These are phyloP conservation scores for Lithospermum erythrorhizon DNA, from an alignment of 257 asterid species.

Conservation along the genomic window DNA sequence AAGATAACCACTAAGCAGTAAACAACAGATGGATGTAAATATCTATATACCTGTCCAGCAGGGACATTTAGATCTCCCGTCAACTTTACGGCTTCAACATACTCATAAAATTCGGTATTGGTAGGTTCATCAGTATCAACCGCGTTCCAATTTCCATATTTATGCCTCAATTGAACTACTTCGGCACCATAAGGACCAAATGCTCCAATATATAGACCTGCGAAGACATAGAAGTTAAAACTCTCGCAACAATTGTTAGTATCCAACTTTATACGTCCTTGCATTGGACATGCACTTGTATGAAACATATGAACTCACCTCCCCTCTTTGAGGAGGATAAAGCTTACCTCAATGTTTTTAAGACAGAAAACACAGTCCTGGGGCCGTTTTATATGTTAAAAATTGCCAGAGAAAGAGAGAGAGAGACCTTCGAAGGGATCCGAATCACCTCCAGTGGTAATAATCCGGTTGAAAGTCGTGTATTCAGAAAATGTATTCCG, in stretches of 20 bases:
- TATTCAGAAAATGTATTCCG: constrained; percentile 57
- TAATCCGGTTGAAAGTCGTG: constrained; percentile 66
- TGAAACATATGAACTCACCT: background rate
- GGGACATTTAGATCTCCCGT: constrained; percentile 96
- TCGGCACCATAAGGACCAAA: constrained; percentile 97
- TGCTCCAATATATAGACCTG: constrained; percentile 91
- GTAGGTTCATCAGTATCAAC: constrained; percentile 41
- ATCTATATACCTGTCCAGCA: constrained; percentile 67
- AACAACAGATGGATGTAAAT: background rate
- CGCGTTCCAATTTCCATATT: constrained; percentile 79
- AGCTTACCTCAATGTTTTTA: no score
- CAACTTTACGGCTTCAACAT: constrained; percentile 93
- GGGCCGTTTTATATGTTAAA: no score
- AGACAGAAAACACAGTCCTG: no score
- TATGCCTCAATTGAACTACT: constrained; percentile 84
- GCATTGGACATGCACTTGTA: background rate
- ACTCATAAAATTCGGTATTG: constrained; percentile 84
- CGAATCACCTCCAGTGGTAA: constrained; percentile 52
- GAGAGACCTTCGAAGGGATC: constrained; percentile 91
- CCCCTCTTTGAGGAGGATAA: no score
- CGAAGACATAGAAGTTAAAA: constrained; percentile 11
- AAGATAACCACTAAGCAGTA: background rate
- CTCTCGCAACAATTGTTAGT: background rate
- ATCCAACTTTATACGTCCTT: background rate
- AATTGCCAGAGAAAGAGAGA: background rate